Evolutionary conservation across 148 eudicot species (phyloP), one percentile per base, ranked within the genome.

Genomic region (Vaccinium corymbosum): DNA sequence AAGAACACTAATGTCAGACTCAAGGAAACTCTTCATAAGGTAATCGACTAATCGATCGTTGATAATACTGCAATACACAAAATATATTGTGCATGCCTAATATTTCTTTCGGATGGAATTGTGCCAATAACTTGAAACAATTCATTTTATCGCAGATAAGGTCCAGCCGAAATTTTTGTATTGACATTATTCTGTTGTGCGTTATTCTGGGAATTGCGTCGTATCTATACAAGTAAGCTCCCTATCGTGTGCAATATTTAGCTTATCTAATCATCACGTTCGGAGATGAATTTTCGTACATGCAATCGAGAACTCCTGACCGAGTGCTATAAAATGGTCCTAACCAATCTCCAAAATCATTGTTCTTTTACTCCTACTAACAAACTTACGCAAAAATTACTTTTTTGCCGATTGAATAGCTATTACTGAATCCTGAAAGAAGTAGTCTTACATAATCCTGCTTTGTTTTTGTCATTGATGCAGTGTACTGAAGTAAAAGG

Each of bases 201-300:
- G 86, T 95, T 73, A 92, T 96, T 87, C 94, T 95, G 81, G 98
- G 98, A 79, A 95, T 95, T 70, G 98, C 95, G 57, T 93, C 96
- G 53, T 95, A 95, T 87, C 80, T 95, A 85, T 95, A 95, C 98
- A 94, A 95, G 98, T 95, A 90, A 93, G 97, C 82, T 83, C 71
- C 75, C 8, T 17, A 10, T 77, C 48, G 22, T 49, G 59, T 32
- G 14, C 15, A 3, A 55, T 27, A 19, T 25, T 27, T 78, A 20
- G 12, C 46, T 51, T 15, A 52, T 32, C 2, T 20, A 11, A 61
- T 57, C 25, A 61, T 57, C 25, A 17, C 25, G 0, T 80, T 56
- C 22, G 52, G 27, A 56, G 68, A 57, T 80, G 32, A 42, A 42
- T 16, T 29, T 35, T 53, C 0, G 17, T 53, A 53, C 16, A 3